Percentiles rank a stretch among this genome's conserved stretches.
These are phyloP conservation scores for Cutaneotrichosporon sp. DNA, from an alignment of 1,284 basidiomycete species.

Conservation along the genomic window DNA sequence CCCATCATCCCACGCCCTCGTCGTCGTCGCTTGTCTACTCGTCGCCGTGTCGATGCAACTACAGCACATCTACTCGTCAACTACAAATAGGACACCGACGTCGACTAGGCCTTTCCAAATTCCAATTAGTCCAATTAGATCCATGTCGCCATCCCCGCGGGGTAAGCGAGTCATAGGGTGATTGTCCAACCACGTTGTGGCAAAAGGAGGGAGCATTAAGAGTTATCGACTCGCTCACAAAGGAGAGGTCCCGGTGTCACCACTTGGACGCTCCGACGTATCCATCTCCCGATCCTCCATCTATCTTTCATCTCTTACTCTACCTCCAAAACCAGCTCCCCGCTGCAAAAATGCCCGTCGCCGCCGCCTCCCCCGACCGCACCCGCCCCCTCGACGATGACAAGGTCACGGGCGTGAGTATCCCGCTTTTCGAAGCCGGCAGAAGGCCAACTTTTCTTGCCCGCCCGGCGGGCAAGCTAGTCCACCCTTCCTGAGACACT, in stretches of 20 bases:
- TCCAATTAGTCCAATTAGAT: too few relatives aligned
- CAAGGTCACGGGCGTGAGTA: conserved; percentile 50
- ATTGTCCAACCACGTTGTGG: neutral
- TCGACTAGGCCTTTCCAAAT: neutral
- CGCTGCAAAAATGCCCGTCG: conserved; percentile 33
- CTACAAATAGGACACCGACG: too few relatives aligned
- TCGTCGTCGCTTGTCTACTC: too few relatives aligned
- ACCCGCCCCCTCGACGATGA: conserved; percentile 45
- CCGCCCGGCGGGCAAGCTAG: neutral
- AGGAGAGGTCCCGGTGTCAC: too few relatives aligned
- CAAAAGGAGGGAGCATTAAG: neutral
- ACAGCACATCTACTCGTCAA: too few relatives aligned
- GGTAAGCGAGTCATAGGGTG: neutral
- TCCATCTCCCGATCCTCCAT: neutral
- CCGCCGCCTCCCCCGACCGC: conserved; percentile 45
- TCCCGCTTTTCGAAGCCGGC: neutral
- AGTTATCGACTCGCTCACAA: neutral
- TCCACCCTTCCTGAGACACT: neutral
- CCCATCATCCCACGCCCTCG: too few relatives aligned
- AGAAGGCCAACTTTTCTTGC: neutral
- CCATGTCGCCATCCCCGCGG: neutral
- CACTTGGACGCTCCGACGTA: neutral
- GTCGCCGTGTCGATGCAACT: too few relatives aligned
- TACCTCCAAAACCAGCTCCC: conserved; percentile 9
- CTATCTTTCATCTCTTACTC: neutral